Evolutionary conservation across 176 grass and related monocot genomes (phyloP).

Genomic region (Carex cristatella): DNA sequence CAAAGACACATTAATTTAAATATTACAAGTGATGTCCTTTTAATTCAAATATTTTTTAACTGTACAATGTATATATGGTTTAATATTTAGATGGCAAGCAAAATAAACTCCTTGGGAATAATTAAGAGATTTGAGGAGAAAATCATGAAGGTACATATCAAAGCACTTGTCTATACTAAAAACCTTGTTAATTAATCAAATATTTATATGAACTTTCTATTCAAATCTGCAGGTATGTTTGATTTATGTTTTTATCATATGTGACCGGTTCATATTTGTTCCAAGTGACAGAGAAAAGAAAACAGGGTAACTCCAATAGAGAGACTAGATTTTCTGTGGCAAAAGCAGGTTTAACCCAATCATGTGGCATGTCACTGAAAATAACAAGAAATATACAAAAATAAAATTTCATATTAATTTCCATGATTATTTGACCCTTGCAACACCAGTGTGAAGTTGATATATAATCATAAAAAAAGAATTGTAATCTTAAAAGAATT

Average conservation of each 20-base stretch:
- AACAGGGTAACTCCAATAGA: not conserved
- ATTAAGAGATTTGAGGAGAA: conserved; percentile 87
- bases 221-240: not conserved
- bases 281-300: not conserved
- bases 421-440: not conserved
- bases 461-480: not conserved
- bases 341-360: not conserved
- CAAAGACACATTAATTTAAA: not conserved
- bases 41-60: not conserved
- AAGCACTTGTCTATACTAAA: not conserved
- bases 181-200: not conserved
- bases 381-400: not conserved
- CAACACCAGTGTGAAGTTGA: no score
- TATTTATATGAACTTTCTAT: no score
- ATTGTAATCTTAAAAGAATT: not conserved
- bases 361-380: not conserved
- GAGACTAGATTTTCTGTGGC: not conserved
- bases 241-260: not conserved
- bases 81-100: conserved; percentile 56
- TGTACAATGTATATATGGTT: conserved; percentile 2
- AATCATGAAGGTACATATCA: conserved; percentile 40
- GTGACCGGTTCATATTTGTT: no score
- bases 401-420: not conserved
- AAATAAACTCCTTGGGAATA: conserved; percentile 76
- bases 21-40: not conserved